Percentiles rank a stretch among this genome's conserved stretches.
Conservation (phyloP, 441 rosid species). For the Gossypium schwendimanii region DNA sequence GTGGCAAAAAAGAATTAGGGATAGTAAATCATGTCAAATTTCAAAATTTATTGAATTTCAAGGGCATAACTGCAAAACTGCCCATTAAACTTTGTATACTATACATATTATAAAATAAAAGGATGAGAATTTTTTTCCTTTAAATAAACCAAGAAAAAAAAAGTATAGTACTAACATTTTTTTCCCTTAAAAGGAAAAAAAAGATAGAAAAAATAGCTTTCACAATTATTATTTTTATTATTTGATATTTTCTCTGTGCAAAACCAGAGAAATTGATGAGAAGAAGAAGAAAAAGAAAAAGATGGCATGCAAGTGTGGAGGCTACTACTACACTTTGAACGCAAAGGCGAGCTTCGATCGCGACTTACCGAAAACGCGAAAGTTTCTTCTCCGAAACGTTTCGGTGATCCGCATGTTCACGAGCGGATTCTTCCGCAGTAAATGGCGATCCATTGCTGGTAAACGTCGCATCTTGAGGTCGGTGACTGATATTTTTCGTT, state of each 20-base stretch:
- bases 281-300: conserved; percentile 3
- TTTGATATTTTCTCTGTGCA: not conserved
- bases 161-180: not conserved
- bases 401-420: conserved; percentile 38
- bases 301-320: conserved; percentile 45
- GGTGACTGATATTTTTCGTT: not conserved
- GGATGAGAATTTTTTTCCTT: not conserved
- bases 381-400: conserved; percentile 34
- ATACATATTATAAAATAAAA: not conserved
- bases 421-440: conserved; percentile 28
- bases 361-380: conserved; percentile 27
- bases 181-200: not conserved
- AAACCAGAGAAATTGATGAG: conserved; percentile 8
- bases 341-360: conserved; percentile 31
- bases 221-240: not conserved
- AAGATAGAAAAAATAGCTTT: not conserved
- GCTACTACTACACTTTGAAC: conserved; percentile 22
- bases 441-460: conserved; percentile 34
- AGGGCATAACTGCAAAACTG: not conserved
- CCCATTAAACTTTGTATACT: not conserved
- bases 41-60: not conserved
- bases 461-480: conserved; percentile 48
- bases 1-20: not conserved
- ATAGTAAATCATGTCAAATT: not conserved
- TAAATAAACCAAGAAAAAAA: not conserved